Conservation (phyloP, 805 yeast genomes). For the Saturnispora bothae region DNA sequence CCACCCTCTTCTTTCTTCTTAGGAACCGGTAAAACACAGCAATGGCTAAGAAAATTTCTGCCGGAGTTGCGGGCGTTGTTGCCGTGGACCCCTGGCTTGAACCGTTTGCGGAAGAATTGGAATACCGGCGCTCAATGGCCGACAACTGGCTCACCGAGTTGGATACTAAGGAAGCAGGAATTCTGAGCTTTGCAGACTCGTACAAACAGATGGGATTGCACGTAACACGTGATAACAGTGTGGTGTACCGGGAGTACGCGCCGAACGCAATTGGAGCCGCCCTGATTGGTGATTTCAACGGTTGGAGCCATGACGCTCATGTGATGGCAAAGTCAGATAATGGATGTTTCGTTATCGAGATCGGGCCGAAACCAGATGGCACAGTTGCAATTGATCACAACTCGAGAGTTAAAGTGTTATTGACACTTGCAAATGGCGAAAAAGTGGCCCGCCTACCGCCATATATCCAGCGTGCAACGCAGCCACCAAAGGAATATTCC, state of each 20-base stretch:
- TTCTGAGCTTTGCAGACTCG: slow-evolving; percentile 63
- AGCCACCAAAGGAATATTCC: slow-evolving; percentile 44
- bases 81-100: slow-evolving; percentile 78
- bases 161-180: slow-evolving; percentile 49
- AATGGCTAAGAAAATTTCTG: slow-evolving; percentile 13
- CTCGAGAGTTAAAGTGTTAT: slow-evolving; percentile 60
- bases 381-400: slow-evolving; percentile 69
- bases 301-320: slow-evolving; percentile 57
- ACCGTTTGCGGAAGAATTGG: slow-evolving; percentile 62
- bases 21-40: too few relatives aligned
- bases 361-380: slow-evolving; percentile 45
- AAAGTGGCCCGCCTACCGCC: slow-evolving; percentile 77
- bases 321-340: slow-evolving; percentile 49
- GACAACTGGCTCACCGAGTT: slow-evolving; percentile 52
- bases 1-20: too few relatives aligned
- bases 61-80: slow-evolving; percentile 45
- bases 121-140: slow-evolving; percentile 56
- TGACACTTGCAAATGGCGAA: slow-evolving; percentile 59
- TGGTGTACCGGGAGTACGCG: slow-evolving; percentile 74
- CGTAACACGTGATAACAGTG: slow-evolving; percentile 42
- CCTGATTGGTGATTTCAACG: slow-evolving; percentile 86
- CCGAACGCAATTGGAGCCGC: slow-evolving; percentile 74
- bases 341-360: slow-evolving; percentile 56
- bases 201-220: slow-evolving; percentile 73
- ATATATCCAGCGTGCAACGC: slow-evolving; percentile 78